phyloP scores from a whole-genome alignment of 768 basidiomycete species.

The Naganishia onofrii region DNA sequence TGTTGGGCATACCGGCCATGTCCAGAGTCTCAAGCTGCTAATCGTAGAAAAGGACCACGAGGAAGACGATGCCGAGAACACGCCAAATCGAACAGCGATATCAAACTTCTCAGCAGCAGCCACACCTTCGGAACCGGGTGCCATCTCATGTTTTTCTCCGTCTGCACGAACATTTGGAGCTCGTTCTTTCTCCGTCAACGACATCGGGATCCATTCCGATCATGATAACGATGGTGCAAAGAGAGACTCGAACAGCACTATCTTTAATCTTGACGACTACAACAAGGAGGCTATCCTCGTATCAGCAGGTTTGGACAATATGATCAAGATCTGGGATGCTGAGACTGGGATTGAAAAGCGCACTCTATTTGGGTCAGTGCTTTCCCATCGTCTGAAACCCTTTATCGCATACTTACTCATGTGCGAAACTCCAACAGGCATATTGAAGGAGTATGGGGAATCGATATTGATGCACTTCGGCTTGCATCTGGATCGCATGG shows the following conservation, averaged over 20 bases:
- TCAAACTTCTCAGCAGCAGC: conserved; percentile 3
- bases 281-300: conserved; percentile 62
- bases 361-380: conserved; percentile 74
- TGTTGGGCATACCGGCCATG: conserved; percentile 86
- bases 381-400: not conserved
- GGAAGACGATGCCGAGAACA: conserved; percentile 16
- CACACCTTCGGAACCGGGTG: not conserved
- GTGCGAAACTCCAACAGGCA: conserved; percentile 54
- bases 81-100: not conserved
- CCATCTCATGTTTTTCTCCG: conserved; percentile 5
- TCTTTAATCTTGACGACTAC: conserved; percentile 27
- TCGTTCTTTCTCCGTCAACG: not conserved
- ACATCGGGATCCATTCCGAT: not conserved
- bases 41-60: conserved; percentile 55
- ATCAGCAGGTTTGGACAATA: conserved; percentile 89
- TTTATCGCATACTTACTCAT: not conserved
- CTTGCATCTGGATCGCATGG: conserved; percentile 90
- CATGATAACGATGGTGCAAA: no score
- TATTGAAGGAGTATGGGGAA: conserved; percentile 96
- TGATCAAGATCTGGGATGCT: conserved; percentile 93
- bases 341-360: conserved; percentile 71
- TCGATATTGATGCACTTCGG: conserved; percentile 85
- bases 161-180: not conserved
- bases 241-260: not conserved
- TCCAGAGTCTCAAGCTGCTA: conserved; percentile 82